Percentiles rank a stretch among this genome's conserved stretches.
phyloP scores from a whole-genome alignment of 495 filamentous ascomycete genomes.

The Pyrenula massariospora region DNA sequence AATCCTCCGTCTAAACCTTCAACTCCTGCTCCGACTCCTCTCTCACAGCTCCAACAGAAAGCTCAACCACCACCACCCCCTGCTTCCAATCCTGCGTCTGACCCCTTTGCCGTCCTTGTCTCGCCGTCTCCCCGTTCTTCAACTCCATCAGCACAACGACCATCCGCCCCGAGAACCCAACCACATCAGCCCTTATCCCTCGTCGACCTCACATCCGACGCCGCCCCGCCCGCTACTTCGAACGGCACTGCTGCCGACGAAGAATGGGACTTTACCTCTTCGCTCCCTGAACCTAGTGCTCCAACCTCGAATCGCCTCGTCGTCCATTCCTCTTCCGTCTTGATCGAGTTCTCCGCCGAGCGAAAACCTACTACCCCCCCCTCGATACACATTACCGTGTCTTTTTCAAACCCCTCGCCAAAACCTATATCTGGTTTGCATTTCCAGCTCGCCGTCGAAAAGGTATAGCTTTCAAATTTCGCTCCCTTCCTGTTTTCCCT shows the following conservation, averaged over 20 bases:
- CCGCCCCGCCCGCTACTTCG: slow-evolving; percentile 13
- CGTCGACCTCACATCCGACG: slow-evolving; percentile 25
- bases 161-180: slow-evolving; percentile 7
- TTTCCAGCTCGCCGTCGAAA: slow-evolving; percentile 87
- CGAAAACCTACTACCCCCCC: slow-evolving; percentile 23
- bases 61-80: slow-evolving; percentile 25
- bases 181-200: slow-evolving; percentile 24
- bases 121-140: slow-evolving; percentile 37
- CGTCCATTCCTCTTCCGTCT: slow-evolving; percentile 44
- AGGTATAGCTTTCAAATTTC: slow-evolving; percentile 57
- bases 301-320: slow-evolving; percentile 47
- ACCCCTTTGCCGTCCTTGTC: slow-evolving; percentile 63
- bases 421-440: slow-evolving; percentile 67
- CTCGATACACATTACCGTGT: slow-evolving; percentile 44
- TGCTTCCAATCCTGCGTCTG: slow-evolving; percentile 17
- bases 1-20: slow-evolving; percentile 34
- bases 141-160: slow-evolving; percentile 21
- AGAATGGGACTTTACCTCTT: slow-evolving; percentile 90
- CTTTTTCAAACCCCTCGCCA: slow-evolving; percentile 68
- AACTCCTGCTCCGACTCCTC: slow-evolving; percentile 27
- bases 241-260: slow-evolving; percentile 42
- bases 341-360: slow-evolving; percentile 38
- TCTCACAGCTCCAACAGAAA: slow-evolving; percentile 21
- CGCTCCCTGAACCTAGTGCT: slow-evolving; percentile 51
- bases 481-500: neutral